Evolutionary conservation across 345 rosid genomes (phyloP), one percentile per base, ranked within the genome.

Genomic region (Adansonia digitata): DNA sequence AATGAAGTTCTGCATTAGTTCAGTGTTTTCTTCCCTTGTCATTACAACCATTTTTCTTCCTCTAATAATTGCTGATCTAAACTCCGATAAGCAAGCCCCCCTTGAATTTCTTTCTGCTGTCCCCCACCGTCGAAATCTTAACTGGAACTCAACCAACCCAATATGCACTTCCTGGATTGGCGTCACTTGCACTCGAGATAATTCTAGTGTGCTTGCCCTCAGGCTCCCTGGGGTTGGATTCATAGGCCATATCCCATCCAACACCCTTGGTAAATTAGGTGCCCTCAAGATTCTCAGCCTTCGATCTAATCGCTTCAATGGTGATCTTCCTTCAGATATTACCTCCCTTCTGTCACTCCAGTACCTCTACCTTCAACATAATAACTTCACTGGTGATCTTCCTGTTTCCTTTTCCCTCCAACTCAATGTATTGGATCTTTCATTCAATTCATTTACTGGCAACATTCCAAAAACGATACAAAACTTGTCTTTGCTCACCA

Each of bases 211-310:
- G 78, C 69, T 77, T 15, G 77, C 81, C 71, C 86, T 94, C 27
- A 93, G 87, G 34, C 85, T 91, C 27, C 98, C 98, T 26, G 98
- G 85, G 20, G 72, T 67, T 81, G 97, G 96, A n/a, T 91, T 94
- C 7, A 68, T 83, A 18, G 90, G 98, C 20, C 26, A 66, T 40
- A 86, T 94, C 64, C 98, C 98, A 14, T 52, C 85, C 22, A 83
- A 81, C 73, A 91, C 88, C 15, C 82, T 94, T 13, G 96, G 96
- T 65, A 92, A 89, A 82, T 86, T 94, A 71, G 89, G 89, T 46
- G 75, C 83, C 39, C 87, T 92, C 11, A 85, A 59, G 69, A 78
- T 77, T 76, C 88, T 92, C 69, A 92, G 98, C 77, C 84, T 94
- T 68, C 84, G 88, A 20, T 87, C 79, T 81, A 94, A 94, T 75